Conservation (phyloP, 1,284 basidiomycete species). For the Papiliotrema fonsecae region DNA sequence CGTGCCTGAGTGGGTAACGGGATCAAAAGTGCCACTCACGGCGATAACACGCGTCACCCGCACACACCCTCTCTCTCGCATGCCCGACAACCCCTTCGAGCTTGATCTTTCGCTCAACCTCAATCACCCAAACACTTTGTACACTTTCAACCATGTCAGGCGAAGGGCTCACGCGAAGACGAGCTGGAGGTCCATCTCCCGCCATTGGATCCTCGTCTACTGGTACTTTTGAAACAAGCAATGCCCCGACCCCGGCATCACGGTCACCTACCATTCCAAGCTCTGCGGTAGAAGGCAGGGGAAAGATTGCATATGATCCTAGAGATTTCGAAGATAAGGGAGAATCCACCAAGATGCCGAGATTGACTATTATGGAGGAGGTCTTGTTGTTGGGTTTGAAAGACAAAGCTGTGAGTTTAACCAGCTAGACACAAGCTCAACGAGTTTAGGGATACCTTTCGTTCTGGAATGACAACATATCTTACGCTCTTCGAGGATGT, state of each 20-base stretch:
- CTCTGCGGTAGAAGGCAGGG: conserved; percentile 70
- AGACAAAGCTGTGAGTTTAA: conserved; percentile 74
- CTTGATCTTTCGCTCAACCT: too few relatives aligned
- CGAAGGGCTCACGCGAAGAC: conserved; percentile 46
- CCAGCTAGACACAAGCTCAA: background rate
- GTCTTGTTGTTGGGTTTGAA: conserved; percentile 85
- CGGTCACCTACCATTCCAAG: conserved; percentile 9
- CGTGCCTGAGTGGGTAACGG: background rate
- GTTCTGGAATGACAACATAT: conserved; percentile 98
- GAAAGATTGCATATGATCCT: conserved; percentile 89
- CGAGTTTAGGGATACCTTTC: conserved; percentile 75
- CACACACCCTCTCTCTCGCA: background rate
- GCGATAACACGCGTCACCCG: background rate
- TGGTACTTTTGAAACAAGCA: conserved; percentile 5
- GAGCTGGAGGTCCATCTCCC: conserved; percentile 39
- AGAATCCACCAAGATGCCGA: conserved; percentile 72
- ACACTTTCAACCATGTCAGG: conserved; percentile 28
- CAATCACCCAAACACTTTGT: conserved; percentile 1
- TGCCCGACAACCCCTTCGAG: background rate
- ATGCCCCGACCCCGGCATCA: conserved; percentile 12
- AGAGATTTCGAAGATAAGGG: conserved; percentile 75
- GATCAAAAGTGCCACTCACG: background rate
- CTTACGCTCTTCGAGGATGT: conserved; percentile 88
- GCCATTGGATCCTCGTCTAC: conserved; percentile 13
- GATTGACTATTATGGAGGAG: conserved; percentile 94